phyloP scores from a whole-genome alignment of 2,329 filamentous ascomycete genomes.

The Blumeria hordei region DNA sequence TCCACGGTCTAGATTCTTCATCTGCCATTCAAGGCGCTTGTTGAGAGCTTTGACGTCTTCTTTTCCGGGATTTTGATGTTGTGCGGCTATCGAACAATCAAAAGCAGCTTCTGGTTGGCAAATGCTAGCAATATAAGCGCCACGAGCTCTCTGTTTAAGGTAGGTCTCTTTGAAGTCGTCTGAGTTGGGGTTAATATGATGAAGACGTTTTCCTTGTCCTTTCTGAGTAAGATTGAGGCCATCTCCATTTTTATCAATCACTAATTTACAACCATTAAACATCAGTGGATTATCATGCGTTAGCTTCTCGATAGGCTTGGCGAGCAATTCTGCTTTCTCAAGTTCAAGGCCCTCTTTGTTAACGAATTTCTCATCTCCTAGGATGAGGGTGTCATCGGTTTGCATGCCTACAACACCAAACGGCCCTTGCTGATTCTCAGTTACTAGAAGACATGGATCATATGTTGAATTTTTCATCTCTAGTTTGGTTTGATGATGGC shows the following conservation, averaged over 20 bases:
- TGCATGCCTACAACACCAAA: slow-evolving; percentile 3
- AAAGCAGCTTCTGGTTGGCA: slow-evolving; percentile 1
- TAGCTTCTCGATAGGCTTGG: slow-evolving; percentile 1
- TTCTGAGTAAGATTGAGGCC: neutral
- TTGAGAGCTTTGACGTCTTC: neutral
- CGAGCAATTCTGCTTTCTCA: neutral
- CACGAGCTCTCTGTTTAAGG: neutral
- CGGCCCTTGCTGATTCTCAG: neutral
- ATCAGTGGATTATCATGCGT: neutral
- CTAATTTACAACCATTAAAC: slow-evolving; percentile 2
- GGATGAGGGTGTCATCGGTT: slow-evolving; percentile 2
- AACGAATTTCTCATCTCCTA: slow-evolving; percentile 1
- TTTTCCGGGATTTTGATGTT: neutral
- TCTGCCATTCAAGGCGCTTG: neutral
- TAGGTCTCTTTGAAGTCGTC: neutral
- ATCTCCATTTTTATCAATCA: neutral
- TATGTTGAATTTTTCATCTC: neutral
- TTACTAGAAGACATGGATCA: neutral
- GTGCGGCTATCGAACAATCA: slow-evolving; percentile 2
- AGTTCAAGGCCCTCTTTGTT: neutral
- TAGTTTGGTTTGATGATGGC: neutral
- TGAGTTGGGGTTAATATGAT: neutral
- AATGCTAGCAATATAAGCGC: slow-evolving; percentile 1
- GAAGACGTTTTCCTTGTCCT: slow-evolving; percentile 1
- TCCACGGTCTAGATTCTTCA: neutral